These are phyloP conservation scores for Pichia membranifaciens DNA, from an alignment of 805 yeast genomes.

Conservation along the genomic window DNA sequence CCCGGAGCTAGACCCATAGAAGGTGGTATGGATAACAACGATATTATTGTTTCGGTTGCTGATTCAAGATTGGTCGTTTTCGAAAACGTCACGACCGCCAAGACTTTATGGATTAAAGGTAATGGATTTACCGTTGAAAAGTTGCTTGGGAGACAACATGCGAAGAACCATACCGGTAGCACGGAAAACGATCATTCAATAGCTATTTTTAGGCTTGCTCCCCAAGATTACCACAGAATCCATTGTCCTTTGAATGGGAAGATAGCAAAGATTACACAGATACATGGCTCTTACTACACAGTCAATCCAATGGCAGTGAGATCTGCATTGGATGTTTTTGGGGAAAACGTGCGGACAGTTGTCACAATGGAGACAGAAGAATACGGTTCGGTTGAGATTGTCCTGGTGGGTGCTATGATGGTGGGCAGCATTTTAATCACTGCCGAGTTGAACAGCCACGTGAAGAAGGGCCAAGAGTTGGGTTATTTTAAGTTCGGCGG, in stretches of 20 bases:
- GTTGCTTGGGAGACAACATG: conserved; percentile 35
- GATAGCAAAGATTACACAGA: conserved; percentile 57
- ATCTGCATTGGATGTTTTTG: conserved; percentile 82
- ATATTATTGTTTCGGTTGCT: conserved; percentile 66
- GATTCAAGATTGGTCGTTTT: conserved; percentile 82
- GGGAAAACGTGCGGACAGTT: conserved; percentile 79
- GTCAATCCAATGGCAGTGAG: conserved; percentile 97
- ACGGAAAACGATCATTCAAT: conserved; percentile 44
- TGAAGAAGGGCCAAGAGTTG: conserved; percentile 71
- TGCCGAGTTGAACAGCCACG: conserved; percentile 49
- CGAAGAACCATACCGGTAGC: conserved; percentile 31
- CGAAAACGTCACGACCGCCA: conserved; percentile 51
- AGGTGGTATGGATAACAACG: conserved; percentile 36
- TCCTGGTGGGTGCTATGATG: conserved; percentile 98
- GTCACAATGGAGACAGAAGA: conserved; percentile 67
- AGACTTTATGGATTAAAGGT: conserved; percentile 86
- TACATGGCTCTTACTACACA: conserved; percentile 89
- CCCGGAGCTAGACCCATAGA: conserved; percentile 70
- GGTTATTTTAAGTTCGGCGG: conserved; percentile 98
- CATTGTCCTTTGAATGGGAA: conserved; percentile 81
- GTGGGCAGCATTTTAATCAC: conserved; percentile 85
- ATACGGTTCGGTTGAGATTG: conserved; percentile 74
- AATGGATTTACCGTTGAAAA: conserved; percentile 61
- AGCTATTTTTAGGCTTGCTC: conserved; percentile 84
- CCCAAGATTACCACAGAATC: conserved; percentile 94